Base-by-base conservation (phyloP, 768 basidiomycete genomes). In the Phanerochaete carnosa region DNA sequence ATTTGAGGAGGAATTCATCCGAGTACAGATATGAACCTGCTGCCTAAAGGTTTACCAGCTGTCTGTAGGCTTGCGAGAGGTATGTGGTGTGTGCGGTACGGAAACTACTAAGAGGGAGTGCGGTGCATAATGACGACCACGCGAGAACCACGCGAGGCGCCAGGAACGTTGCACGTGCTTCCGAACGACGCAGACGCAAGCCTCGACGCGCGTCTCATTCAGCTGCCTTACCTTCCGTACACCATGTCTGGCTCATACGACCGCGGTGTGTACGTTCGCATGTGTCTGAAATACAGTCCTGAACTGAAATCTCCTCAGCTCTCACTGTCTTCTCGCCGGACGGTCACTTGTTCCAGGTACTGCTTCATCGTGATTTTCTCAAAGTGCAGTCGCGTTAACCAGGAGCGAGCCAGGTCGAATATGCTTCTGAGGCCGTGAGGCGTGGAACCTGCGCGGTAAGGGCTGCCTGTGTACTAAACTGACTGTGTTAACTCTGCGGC, bases 241-340 rank as follows among this genome's bases (percentile, higher is more conserved):
- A 57, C 37, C 66, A 93, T 93, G 91, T 93, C 95, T 59, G 90
- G 95, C 81, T 95, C 93, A 33, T 97, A 97, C 79, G 95, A 97
- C 87, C 89, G 95, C 86, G 95, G 94, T 94, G 71, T 50, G 79
- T 62, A 35, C n/a, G n/a, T 58, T 1, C 15, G 35, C 30, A 32
- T 6, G 35, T n/a, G 30, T 11, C 23, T 30, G 22, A 7, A 45
- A 45, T 19, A 59, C 30, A 55, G 3, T 37, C 28, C 39, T 52
- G 23, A 19, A 29, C 64, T 68, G 55, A 64, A 23, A 56, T 5
- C 62, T 29, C 55, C 16, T 28, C 49, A 97, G 95, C 95, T 50
- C 87, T 98, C 64, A 98, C 96, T 64, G 94, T 96, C 72, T 96
- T 97, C 82, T 97, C 95, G 45, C 96, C 96, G 61, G 97, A 98